A percentile compares a stretch with the other conserved stretches of the same genome.
These are phyloP conservation scores for Arachnomyces sp. DNA, from an alignment of 2,329 filamentous ascomycete genomes.

Conservation along the genomic window DNA sequence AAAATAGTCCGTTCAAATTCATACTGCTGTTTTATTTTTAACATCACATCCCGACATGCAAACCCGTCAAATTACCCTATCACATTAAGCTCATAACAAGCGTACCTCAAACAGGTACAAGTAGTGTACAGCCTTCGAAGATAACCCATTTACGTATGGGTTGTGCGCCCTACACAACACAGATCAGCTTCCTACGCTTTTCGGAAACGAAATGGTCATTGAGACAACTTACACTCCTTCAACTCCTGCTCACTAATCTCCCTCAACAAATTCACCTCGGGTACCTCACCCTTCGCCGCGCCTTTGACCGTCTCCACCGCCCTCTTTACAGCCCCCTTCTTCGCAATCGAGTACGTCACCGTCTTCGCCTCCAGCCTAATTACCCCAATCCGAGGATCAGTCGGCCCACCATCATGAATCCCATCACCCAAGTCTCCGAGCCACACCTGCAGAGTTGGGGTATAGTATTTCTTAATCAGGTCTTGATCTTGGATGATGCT, in stretches of 20 bases:
- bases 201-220: background rate
- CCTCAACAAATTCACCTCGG: constrained; percentile 65
- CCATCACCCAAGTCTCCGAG: constrained; percentile 78
- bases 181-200: no score
- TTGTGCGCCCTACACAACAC: no score
- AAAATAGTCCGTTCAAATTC: no score
- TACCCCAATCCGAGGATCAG: constrained; percentile 73
- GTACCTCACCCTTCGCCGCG: constrained; percentile 60
- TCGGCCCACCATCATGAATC: constrained; percentile 68
- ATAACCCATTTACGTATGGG: no score
- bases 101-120: no score
- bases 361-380: constrained; percentile 68
- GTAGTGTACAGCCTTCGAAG: no score
- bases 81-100: no score
- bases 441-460: constrained; percentile 68
- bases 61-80: no score
- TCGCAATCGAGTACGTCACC: constrained; percentile 60
- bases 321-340: constrained; percentile 55
- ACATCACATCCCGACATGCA: no score
- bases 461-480: constrained; percentile 67
- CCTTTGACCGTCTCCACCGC: constrained; percentile 68
- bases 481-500: constrained; percentile 60
- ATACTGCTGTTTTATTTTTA: no score
- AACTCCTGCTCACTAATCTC: constrained; percentile 63
- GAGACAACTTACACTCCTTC: constrained; percentile 43